Percentiles rank a stretch among this genome's conserved stretches.
These are phyloP conservation scores for Alternaria triticina DNA, from an alignment of 2,329 filamentous ascomycete species.

Conservation along the genomic window DNA sequence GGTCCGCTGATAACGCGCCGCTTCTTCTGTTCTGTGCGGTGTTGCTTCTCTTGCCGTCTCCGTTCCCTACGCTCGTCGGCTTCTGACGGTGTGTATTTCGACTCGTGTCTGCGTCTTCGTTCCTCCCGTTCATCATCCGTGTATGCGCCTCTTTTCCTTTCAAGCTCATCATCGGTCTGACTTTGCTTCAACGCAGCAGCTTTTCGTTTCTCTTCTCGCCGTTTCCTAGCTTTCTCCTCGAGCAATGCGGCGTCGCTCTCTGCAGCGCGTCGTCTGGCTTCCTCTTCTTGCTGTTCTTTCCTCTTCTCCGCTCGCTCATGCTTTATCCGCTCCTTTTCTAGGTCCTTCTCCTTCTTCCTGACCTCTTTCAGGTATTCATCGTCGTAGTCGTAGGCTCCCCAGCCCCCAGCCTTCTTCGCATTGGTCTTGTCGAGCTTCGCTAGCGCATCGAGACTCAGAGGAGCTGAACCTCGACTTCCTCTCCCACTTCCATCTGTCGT, in stretches of 20 bases:
- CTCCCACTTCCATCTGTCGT: constrained; percentile 37
- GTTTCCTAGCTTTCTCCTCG: constrained; percentile 31
- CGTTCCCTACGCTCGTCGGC: constrained; percentile 47
- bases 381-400: constrained; percentile 51
- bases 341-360: constrained; percentile 41
- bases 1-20: constrained; percentile 56
- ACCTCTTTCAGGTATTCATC: constrained; percentile 48
- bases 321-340: constrained; percentile 45
- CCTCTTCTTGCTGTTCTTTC: constrained; percentile 50
- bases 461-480: constrained; percentile 37
- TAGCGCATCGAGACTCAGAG: constrained; percentile 64
- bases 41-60: constrained; percentile 50
- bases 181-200: constrained; percentile 22
- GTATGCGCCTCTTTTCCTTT: constrained; percentile 32
- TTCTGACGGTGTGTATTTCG: constrained; percentile 49
- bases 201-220: constrained; percentile 45
- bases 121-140: constrained; percentile 41
- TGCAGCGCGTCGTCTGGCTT: constrained; percentile 26
- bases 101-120: constrained; percentile 33
- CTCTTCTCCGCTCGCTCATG: constrained; percentile 44
- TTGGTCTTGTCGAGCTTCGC: constrained; percentile 71
- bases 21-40: constrained; percentile 41
- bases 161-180: constrained; percentile 32
- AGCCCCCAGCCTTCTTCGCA: constrained; percentile 56
- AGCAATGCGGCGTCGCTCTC: constrained; percentile 29